phyloP scores from a whole-genome alignment of 768 basidiomycete species.

The Rhodotorula sphaerocarpa region DNA sequence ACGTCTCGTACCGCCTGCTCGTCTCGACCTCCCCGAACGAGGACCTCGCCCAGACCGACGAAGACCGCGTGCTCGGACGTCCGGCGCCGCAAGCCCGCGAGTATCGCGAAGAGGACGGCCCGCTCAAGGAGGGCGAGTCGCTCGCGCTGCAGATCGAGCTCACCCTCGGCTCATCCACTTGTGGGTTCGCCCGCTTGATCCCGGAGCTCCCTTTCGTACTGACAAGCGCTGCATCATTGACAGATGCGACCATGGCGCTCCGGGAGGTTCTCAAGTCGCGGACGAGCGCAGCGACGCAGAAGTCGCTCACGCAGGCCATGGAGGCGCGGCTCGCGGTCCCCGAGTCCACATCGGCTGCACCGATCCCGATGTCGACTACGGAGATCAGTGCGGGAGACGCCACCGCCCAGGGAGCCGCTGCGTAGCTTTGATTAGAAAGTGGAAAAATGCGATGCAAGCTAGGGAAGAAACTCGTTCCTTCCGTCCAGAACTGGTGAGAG shows the following conservation, averaged over 20 bases:
- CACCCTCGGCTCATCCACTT: constrained; percentile 80
- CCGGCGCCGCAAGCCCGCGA: constrained; percentile 58
- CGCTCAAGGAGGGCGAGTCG: constrained; percentile 59
- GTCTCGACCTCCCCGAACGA: constrained; percentile 90
- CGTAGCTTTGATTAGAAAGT: too few relatives aligned
- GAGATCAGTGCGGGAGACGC: too few relatives aligned
- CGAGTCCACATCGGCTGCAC: too few relatives aligned
- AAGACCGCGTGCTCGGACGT: constrained; percentile 77
- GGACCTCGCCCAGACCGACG: constrained; percentile 84
- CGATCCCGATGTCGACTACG: background rate
- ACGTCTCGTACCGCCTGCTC: constrained; percentile 71
- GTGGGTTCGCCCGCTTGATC: constrained; percentile 41
- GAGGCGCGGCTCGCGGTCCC: constrained; percentile 15
- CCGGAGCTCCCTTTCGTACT: too few relatives aligned
- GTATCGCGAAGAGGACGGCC: constrained; percentile 12
- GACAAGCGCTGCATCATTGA: too few relatives aligned
- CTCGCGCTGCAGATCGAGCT: constrained; percentile 77
- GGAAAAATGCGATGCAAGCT: too few relatives aligned
- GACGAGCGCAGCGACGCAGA: constrained; percentile 27
- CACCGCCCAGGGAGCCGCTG: too few relatives aligned
- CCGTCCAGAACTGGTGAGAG: too few relatives aligned
- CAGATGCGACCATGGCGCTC: constrained; percentile 83
- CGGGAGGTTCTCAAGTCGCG: constrained; percentile 92
- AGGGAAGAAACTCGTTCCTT: too few relatives aligned
- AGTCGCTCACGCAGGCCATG: constrained; percentile 29